Evolutionary conservation across 352 stramenopile species (phyloP).

Genomic region (Phytophthora sp.): DNA sequence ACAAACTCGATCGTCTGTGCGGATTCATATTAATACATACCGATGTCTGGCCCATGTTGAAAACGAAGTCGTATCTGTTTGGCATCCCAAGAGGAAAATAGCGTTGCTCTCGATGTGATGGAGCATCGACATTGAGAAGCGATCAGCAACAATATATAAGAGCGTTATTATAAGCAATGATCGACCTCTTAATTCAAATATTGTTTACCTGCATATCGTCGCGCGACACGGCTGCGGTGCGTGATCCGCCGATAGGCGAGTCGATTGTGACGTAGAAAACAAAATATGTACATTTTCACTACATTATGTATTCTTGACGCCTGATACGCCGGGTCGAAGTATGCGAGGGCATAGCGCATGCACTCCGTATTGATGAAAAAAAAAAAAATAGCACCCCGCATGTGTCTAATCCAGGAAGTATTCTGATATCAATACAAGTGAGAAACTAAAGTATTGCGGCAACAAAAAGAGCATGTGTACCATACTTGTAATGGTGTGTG

Average conservation of each 20-base stretch:
- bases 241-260: constrained; percentile 10
- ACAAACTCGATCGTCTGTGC: constrained; percentile 24
- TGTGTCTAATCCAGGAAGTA: neutral
- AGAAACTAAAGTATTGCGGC: too few relatives aligned
- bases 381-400: neutral
- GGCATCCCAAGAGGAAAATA: constrained; percentile 1
- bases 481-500: too few relatives aligned
- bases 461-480: too few relatives aligned
- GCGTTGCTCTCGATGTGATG: constrained; percentile 5
- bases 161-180: neutral
- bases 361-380: constrained; percentile 14
- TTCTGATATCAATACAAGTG: neutral
- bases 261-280: constrained; percentile 5
- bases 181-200: neutral
- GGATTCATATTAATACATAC: constrained; percentile 26
- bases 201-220: constrained; percentile 9
- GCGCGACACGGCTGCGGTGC: neutral
- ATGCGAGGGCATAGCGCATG: constrained; percentile 7
- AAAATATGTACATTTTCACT: constrained; percentile 18
- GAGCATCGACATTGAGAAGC: constrained; percentile 7
- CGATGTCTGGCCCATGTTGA: constrained; percentile 25
- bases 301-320: neutral
- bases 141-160: constrained; percentile 5
- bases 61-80: constrained; percentile 3
- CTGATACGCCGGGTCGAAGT: constrained; percentile 6